Conservation (phyloP, 768 basidiomycete genomes). For the Tricholoma saponaceum region DNA sequence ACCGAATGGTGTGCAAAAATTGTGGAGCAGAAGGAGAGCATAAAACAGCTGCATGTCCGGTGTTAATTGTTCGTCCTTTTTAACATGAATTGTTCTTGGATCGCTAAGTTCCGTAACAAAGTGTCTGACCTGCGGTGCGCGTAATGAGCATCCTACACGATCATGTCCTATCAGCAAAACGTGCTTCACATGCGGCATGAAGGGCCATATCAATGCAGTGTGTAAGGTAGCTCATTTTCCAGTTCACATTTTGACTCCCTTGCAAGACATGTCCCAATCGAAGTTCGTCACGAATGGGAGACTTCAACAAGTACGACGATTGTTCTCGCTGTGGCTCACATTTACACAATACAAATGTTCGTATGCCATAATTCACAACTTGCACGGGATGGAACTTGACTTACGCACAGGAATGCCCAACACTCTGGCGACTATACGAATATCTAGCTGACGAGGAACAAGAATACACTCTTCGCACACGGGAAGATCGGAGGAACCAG, state of each 20-base stretch:
- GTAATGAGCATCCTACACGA: slow-evolving; percentile 73
- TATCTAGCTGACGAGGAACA: slow-evolving; percentile 60
- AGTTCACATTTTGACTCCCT: background rate
- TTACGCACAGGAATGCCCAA: slow-evolving; percentile 68
- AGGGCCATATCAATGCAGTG: slow-evolving; percentile 73
- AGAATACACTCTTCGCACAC: slow-evolving; percentile 34
- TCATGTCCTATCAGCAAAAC: slow-evolving; percentile 79
- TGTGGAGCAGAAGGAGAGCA: slow-evolving; percentile 76
- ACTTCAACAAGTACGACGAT: slow-evolving; percentile 33
- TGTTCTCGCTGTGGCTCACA: slow-evolving; percentile 70
- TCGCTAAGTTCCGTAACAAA: slow-evolving; percentile 21
- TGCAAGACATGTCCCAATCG: slow-evolving; percentile 71
- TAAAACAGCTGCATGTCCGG: slow-evolving; percentile 61
- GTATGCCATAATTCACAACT: slow-evolving; percentile 15
- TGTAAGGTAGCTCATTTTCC: slow-evolving; percentile 13
- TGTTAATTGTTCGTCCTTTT: slow-evolving; percentile 54
- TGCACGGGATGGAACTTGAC: background rate
- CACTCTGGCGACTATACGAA: slow-evolving; percentile 76
- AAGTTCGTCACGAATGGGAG: slow-evolving; percentile 20
- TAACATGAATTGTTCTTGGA: slow-evolving; percentile 1
- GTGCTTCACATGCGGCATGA: slow-evolving; percentile 80
- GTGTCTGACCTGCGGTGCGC: slow-evolving; percentile 80
- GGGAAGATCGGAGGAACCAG: slow-evolving; percentile 47
- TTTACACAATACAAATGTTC: slow-evolving; percentile 61
- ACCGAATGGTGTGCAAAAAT: slow-evolving; percentile 63